Conservation (phyloP, 2,329 filamentous ascomycete species). For the Pseudocercospora eumusae region DNA sequence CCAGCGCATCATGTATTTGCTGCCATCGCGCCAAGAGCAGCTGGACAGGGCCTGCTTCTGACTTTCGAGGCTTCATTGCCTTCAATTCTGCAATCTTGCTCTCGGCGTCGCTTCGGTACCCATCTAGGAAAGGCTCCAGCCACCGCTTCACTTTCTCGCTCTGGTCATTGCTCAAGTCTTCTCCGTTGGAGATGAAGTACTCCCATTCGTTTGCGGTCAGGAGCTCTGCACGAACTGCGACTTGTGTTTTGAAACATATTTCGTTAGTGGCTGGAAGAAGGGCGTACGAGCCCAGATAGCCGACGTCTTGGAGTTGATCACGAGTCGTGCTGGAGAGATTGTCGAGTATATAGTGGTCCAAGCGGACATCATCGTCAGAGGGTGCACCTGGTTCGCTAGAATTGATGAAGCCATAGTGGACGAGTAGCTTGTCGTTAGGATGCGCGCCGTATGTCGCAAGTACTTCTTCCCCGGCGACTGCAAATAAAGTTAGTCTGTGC, state of each 20-base stretch:
- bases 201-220: constrained; percentile 43
- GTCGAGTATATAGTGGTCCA: constrained; percentile 48
- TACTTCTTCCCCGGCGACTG: constrained; percentile 53
- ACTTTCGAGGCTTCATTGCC: constrained; percentile 2
- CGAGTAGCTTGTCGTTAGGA: constrained; percentile 70
- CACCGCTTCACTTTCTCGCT: constrained; percentile 31
- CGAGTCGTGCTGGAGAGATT: constrained; percentile 39
- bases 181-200: constrained; percentile 42
- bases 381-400: constrained; percentile 8
- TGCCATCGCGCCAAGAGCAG: constrained; percentile 40
- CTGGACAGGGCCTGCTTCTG: constrained; percentile 20
- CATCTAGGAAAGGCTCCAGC: constrained; percentile 28
- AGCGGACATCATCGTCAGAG: constrained; percentile 43
- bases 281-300: constrained; percentile 45
- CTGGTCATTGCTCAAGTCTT: constrained; percentile 37
- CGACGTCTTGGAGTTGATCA: constrained; percentile 45
- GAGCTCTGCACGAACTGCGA: constrained; percentile 43
- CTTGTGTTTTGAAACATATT: constrained; percentile 50
- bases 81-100: constrained; percentile 25
- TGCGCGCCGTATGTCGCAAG: constrained; percentile 70
- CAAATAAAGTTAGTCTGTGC: constrained; percentile 3
- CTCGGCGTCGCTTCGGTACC: constrained; percentile 28
- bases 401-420: constrained; percentile 62
- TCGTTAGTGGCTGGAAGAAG: constrained; percentile 36
- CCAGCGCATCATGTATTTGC: constrained; percentile 39